phyloP scores from a whole-genome alignment of 2,329 filamentous ascomycete genomes.

The Diaporthe sp. region DNA sequence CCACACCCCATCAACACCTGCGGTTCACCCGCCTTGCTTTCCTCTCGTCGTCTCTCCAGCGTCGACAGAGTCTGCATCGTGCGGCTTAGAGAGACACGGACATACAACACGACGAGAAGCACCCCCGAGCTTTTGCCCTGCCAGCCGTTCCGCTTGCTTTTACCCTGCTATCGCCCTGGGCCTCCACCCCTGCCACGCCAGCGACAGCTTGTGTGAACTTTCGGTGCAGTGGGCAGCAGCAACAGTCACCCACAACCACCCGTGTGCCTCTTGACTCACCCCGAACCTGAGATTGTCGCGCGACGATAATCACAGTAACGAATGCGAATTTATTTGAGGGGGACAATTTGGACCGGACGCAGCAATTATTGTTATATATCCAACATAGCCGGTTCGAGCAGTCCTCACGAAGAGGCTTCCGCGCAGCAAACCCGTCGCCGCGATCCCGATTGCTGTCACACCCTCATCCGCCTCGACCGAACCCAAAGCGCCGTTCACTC shows the following conservation, averaged over 20 bases:
- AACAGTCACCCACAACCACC: constrained; percentile 13
- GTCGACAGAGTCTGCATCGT: constrained; percentile 36
- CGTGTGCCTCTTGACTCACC: constrained; percentile 20
- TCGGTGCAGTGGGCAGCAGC: neutral
- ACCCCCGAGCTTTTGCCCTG: neutral
- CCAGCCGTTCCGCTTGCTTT: constrained; percentile 3
- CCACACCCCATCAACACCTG: constrained; percentile 25
- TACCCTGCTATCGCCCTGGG: constrained; percentile 4
- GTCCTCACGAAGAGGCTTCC: constrained; percentile 13
- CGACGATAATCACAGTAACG: constrained; percentile 1
- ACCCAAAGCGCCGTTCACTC: neutral
- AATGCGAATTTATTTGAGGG: neutral
- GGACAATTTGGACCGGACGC: neutral
- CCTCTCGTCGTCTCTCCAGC: constrained; percentile 32
- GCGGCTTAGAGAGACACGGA: constrained; percentile 17
- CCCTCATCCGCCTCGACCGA: constrained; percentile 15
- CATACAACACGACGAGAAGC: neutral
- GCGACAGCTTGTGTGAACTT: constrained; percentile 21
- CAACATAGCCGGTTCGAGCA: neutral
- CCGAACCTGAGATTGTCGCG: neutral
- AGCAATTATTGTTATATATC: constrained; percentile 31
- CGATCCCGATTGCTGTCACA: constrained; percentile 15
- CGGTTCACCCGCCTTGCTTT: constrained; percentile 33
- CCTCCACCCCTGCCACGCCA: constrained; percentile 27
- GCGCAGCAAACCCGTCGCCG: constrained; percentile 6